Percentiles rank a stretch among this genome's conserved stretches.
Evolutionary conservation across 805 yeast genomes (phyloP).

Genomic region (Monosporozyma aerobia): DNA sequence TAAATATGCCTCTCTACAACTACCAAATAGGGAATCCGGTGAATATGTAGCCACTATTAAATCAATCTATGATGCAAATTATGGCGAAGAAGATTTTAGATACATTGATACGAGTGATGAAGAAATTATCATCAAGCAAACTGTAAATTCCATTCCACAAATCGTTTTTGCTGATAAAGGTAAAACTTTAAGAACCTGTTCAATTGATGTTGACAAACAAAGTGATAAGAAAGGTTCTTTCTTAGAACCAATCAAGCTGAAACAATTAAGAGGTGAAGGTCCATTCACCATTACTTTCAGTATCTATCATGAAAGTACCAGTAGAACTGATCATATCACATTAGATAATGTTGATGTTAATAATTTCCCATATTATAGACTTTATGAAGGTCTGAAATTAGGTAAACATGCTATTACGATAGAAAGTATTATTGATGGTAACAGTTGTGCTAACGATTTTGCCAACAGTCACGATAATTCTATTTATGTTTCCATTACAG

Average conservation of each 20-base stretch:
- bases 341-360: constrained; percentile 36
- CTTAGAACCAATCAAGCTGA: constrained; percentile 45
- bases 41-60: constrained; percentile 50
- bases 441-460: constrained; percentile 53
- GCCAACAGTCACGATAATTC: constrained; percentile 31
- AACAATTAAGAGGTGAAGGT: constrained; percentile 42
- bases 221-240: constrained; percentile 8
- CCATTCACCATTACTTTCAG: constrained; percentile 55
- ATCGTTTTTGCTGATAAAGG: constrained; percentile 42
- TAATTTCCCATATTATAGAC: constrained; percentile 32
- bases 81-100: constrained; percentile 30
- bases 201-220: constrained; percentile 29
- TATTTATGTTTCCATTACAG: constrained; percentile 55
- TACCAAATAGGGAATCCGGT: constrained; percentile 45
- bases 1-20: constrained; percentile 39
- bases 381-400: constrained; percentile 46
- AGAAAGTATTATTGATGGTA: constrained; percentile 50
- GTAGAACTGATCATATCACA: constrained; percentile 39
- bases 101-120: constrained; percentile 16
- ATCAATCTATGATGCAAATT: constrained; percentile 57
- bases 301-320: constrained; percentile 52
- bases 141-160: constrained; percentile 54
- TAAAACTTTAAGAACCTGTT: constrained; percentile 43
- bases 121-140: constrained; percentile 37
- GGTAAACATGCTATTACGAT: constrained; percentile 64